A percentile compares a stretch with the other conserved stretches of the same genome.
Conservation (phyloP, 2,329 filamentous ascomycete genomes). For the Balansia obtecta region DNA sequence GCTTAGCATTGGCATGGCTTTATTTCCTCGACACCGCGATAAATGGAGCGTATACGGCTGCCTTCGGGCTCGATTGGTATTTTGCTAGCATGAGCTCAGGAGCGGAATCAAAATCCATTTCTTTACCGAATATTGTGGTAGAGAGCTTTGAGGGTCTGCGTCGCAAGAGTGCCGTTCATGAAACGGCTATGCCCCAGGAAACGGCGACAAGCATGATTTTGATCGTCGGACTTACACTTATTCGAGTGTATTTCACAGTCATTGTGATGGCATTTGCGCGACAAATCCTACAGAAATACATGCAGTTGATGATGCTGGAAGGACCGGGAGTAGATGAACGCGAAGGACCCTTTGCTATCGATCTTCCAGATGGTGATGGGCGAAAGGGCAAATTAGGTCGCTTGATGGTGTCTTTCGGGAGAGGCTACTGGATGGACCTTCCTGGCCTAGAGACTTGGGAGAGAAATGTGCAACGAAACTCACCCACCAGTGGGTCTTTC, state of each 20-base stretch:
- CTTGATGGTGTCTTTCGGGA: slow-evolving; percentile 60
- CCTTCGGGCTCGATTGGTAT: slow-evolving; percentile 81
- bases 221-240: slow-evolving; percentile 58
- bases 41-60: slow-evolving; percentile 69
- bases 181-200: slow-evolving; percentile 36
- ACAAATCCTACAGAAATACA: slow-evolving; percentile 58
- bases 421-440: slow-evolving; percentile 70
- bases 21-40: slow-evolving; percentile 73
- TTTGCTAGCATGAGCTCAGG: slow-evolving; percentile 45
- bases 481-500: slow-evolving; percentile 26
- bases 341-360: slow-evolving; percentile 55
- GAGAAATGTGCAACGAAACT: slow-evolving; percentile 43
- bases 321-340: slow-evolving; percentile 32
- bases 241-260: slow-evolving; percentile 73
- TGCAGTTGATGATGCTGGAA: slow-evolving; percentile 35
- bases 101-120: slow-evolving; percentile 11
- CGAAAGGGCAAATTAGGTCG: slow-evolving; percentile 72
- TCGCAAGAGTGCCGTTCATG: slow-evolving; percentile 21
- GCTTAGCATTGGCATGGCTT: slow-evolving; percentile 69
- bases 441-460: slow-evolving; percentile 58
- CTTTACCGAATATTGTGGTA: slow-evolving; percentile 15
- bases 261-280: slow-evolving; percentile 76
- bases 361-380: slow-evolving; percentile 62
- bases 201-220: slow-evolving; percentile 65
- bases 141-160: slow-evolving; percentile 22